Conservation (phyloP, 2,329 filamentous ascomycete genomes). For the Aspergillus fumigatus region DNA sequence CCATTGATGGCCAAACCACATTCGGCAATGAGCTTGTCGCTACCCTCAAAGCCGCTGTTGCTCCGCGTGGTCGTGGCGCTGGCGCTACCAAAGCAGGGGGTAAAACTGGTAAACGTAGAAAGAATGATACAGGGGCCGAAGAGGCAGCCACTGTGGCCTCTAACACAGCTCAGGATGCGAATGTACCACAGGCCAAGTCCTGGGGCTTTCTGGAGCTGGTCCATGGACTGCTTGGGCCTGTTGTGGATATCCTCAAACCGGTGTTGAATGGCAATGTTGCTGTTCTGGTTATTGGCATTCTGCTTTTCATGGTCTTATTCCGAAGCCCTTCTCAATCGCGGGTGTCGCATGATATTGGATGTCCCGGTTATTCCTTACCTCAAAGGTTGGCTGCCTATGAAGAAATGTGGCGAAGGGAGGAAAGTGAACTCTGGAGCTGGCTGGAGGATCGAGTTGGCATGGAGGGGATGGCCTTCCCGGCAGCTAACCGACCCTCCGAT, state of each 20-base stretch:
- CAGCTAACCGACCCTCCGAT: slow-evolving; percentile 20
- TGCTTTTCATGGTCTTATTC: slow-evolving; percentile 73
- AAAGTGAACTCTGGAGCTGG: slow-evolving; percentile 90
- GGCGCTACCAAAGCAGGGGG: slow-evolving; percentile 41
- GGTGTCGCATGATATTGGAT: slow-evolving; percentile 35
- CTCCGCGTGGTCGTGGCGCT: slow-evolving; percentile 56
- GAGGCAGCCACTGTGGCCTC: slow-evolving; percentile 43
- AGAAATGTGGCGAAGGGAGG: slow-evolving; percentile 84
- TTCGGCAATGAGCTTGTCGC: slow-evolving; percentile 79
- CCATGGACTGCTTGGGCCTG: slow-evolving; percentile 63
- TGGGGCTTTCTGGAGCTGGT: slow-evolving; percentile 85
- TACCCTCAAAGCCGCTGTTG: slow-evolving; percentile 67
- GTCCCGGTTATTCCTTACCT: slow-evolving; percentile 44
- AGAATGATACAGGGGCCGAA: slow-evolving; percentile 41
- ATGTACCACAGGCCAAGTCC: slow-evolving; percentile 42
- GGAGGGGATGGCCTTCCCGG: slow-evolving; percentile 48
- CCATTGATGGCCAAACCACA: slow-evolving; percentile 78
- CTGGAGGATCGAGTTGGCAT: slow-evolving; percentile 79
- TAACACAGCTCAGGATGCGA: slow-evolving; percentile 38
- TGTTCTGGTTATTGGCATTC: slow-evolving; percentile 66
- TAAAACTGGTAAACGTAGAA: slow-evolving; percentile 61
- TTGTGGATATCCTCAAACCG: slow-evolving; percentile 64
- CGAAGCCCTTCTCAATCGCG: slow-evolving; percentile 39
- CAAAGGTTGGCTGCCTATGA: slow-evolving; percentile 81
- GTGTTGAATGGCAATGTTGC: slow-evolving; percentile 73